Conservation (phyloP, 2,329 filamentous ascomycete species). For the Lojkania enalia region DNA sequence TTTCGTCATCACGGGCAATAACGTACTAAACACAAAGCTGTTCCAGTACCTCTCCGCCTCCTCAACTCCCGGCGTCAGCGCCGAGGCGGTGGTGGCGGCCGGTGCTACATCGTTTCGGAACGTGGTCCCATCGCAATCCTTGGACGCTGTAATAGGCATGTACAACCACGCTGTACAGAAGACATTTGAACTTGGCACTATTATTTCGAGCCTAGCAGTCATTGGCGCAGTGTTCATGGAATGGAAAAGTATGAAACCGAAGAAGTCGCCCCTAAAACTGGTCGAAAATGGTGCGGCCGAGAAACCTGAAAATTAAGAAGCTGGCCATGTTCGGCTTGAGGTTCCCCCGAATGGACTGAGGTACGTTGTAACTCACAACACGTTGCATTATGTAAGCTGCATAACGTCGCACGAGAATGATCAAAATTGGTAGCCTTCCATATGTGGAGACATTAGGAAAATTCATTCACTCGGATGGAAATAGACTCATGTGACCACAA, state of each 20-base stretch:
- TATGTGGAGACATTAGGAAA: too few species aligned
- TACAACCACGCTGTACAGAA: conserved; percentile 62
- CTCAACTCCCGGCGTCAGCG: conserved; percentile 38
- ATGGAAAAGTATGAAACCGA: conserved; percentile 62
- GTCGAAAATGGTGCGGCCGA: too few species aligned
- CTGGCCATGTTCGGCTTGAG: too few species aligned
- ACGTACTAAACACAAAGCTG: conserved; percentile 63
- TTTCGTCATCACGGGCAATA: conserved; percentile 44
- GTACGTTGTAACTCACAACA: too few species aligned
- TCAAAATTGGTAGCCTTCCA: too few species aligned
- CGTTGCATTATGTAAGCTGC: too few species aligned
- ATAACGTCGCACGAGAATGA: too few species aligned
- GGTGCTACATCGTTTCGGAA: conserved; percentile 60
- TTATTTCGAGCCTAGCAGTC: conserved; percentile 45
- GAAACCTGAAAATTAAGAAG: too few species aligned
- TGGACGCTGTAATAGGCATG: conserved; percentile 57
- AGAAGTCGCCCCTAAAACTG: too few species aligned
- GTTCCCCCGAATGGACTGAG: too few species aligned
- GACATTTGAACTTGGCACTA: conserved; percentile 57
- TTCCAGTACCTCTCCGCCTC: conserved; percentile 50
- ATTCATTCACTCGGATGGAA: too few species aligned
- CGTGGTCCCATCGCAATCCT: conserved; percentile 52
- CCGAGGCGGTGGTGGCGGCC: conserved; percentile 40
- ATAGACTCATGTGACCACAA: too few species aligned
- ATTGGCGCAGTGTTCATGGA: conserved; percentile 58